Percentiles rank a stretch among this genome's conserved stretches.
Conservation (phyloP, 2,329 filamentous ascomycete genomes). For the Colletotrichum nymphaeae region DNA sequence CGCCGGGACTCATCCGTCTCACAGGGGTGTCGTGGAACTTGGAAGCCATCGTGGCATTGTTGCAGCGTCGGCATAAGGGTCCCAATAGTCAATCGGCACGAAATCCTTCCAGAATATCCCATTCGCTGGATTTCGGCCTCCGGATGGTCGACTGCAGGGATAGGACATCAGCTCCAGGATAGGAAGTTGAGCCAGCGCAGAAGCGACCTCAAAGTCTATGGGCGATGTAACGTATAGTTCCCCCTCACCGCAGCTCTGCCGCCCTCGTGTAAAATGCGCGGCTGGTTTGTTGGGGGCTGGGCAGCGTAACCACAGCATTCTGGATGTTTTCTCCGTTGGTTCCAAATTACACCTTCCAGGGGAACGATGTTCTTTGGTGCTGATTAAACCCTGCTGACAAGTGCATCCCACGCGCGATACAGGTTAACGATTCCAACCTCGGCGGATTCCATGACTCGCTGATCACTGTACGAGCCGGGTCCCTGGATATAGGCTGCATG, state of each 20-base stretch:
- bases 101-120: background rate
- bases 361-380: background rate
- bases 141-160: background rate
- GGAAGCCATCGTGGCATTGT: background rate
- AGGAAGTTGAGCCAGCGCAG: background rate
- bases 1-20: background rate
- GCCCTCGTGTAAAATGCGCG: background rate
- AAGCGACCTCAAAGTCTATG: background rate
- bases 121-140: background rate
- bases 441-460: background rate
- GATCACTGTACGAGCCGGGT: background rate
- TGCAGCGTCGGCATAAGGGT: too few relatives aligned
- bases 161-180: background rate
- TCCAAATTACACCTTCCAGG: background rate
- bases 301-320: background rate
- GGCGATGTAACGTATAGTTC: background rate
- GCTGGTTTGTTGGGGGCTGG: background rate
- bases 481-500: background rate
- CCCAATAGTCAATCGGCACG: too few relatives aligned
- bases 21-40: background rate
- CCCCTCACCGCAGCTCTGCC: background rate
- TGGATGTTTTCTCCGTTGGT: background rate
- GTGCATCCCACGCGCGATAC: background rate
- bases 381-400: background rate
- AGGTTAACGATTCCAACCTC: background rate